Conservation (phyloP, 345 rosid species). For the Adansonia digitata region DNA sequence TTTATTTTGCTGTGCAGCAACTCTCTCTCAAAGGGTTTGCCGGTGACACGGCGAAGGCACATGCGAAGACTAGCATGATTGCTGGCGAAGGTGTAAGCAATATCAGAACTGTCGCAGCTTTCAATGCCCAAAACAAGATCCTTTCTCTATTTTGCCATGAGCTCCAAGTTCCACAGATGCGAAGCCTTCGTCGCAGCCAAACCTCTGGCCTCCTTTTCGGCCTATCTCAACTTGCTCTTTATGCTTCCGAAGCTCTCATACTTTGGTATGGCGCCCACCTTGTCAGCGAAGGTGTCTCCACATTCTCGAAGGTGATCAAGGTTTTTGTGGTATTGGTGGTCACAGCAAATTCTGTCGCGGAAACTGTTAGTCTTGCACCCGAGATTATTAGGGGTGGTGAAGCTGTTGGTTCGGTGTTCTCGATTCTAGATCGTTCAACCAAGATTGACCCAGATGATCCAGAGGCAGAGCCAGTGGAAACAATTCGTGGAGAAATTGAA, state of each 20-base stretch:
- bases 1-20: slow-evolving; percentile 51
- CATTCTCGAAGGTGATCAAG: slow-evolving; percentile 97
- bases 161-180: slow-evolving; percentile 73
- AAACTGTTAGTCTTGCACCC: slow-evolving; percentile 99
- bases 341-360: slow-evolving; percentile 98
- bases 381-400: slow-evolving; percentile 97
- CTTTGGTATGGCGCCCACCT: slow-evolving; percentile 97
- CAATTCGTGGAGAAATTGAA: slow-evolving; percentile 89
- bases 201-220: slow-evolving; percentile 90
- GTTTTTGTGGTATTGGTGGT: slow-evolving; percentile 92
- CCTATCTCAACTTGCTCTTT: slow-evolving; percentile 88
- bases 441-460: slow-evolving; percentile 90
- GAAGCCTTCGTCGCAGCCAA: slow-evolving; percentile 77
- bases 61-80: slow-evolving; percentile 99
- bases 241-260: slow-evolving; percentile 93
- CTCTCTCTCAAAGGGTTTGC: slow-evolving; percentile 99
- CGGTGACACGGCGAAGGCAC: slow-evolving; percentile 99
- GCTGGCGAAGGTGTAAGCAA: slow-evolving; percentile 99
- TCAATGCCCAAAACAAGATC: slow-evolving; percentile 89
- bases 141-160: slow-evolving; percentile 75
- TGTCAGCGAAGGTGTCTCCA: slow-evolving; percentile 75
- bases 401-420: slow-evolving; percentile 93
- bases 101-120: slow-evolving; percentile 95
- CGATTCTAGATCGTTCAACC: slow-evolving; percentile 74
- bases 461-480: slow-evolving; percentile 77